Evolutionary conservation across 768 basidiomycete genomes (phyloP).

Genomic region (Russula vinacea): DNA sequence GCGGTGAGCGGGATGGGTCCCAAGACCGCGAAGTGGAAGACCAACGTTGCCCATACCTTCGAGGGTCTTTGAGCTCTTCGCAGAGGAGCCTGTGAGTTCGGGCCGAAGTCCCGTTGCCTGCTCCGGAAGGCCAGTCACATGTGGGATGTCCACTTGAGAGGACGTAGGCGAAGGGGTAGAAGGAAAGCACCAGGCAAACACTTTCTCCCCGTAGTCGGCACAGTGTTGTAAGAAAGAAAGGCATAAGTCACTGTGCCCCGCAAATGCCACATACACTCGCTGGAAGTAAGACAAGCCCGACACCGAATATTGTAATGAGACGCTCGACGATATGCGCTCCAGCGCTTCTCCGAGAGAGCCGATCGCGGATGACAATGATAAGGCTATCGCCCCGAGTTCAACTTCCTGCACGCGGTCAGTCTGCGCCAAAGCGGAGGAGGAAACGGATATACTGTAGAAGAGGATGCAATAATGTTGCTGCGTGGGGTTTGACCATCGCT

Average conservation of each 20-base stretch:
- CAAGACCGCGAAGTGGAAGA: too few relatives aligned
- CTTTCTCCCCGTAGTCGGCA: background rate
- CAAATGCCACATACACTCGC: background rate
- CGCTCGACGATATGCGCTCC: background rate
- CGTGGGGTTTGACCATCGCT: background rate
- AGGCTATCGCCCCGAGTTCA: constrained; percentile 1
- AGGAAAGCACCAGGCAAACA: background rate
- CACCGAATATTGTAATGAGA: background rate
- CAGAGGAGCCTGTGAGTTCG: background rate
- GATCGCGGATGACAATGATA: background rate
- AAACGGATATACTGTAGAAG: background rate
- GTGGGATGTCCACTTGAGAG: background rate
- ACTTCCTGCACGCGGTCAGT: background rate
- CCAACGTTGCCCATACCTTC: too few relatives aligned
- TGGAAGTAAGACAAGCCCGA: background rate
- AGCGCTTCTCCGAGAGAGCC: background rate
- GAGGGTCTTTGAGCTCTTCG: background rate
- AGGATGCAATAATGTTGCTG: background rate
- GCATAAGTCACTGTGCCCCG: background rate
- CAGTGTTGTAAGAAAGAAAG: background rate
- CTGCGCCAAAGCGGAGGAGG: background rate
- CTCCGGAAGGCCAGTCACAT: background rate
- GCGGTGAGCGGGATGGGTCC: too few relatives aligned
- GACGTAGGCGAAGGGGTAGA: background rate
- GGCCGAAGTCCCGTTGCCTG: background rate